Evolutionary conservation across 495 filamentous ascomycete genomes (phyloP).

Genomic region (Hypoxylon lienhwacheense): DNA sequence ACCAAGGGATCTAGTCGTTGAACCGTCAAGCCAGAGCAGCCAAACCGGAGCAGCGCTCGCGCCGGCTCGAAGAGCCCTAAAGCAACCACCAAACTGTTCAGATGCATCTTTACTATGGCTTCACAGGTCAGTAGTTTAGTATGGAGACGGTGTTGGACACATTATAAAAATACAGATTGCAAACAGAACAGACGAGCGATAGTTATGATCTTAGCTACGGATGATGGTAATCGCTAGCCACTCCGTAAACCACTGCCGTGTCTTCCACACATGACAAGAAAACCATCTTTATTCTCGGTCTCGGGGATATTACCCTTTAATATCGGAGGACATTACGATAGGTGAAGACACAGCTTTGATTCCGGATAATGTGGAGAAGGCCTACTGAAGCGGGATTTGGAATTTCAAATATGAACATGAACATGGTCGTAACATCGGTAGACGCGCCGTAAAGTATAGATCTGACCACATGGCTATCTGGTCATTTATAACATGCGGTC

Average conservation of each 20-base stretch:
- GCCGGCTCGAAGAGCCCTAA: constrained; percentile 51
- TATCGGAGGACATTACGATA: constrained; percentile 36
- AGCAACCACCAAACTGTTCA: constrained; percentile 44
- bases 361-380: constrained; percentile 39
- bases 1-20: constrained; percentile 48
- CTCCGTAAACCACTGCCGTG: constrained; percentile 28
- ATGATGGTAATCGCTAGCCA: constrained; percentile 8
- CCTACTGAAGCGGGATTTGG: constrained; percentile 26
- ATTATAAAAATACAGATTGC: not conserved
- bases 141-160: not conserved
- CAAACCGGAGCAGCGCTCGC: constrained; percentile 47
- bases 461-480: not conserved
- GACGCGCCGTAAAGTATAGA: too few relatives aligned
- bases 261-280: constrained; percentile 14
- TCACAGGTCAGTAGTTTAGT: not conserved
- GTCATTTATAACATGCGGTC: constrained; percentile 1
- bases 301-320: constrained; percentile 35
- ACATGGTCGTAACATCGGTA: constrained; percentile 2
- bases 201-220: constrained; percentile 26
- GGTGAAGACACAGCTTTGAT: constrained; percentile 27
- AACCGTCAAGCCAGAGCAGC: constrained; percentile 52
- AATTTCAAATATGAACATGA: not conserved
- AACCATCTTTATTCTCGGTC: constrained; percentile 21
- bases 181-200: constrained; percentile 15
- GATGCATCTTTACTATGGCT: constrained; percentile 40